phyloP scores from a whole-genome alignment of 305 asterid genomes.

The Striga hermonthica region DNA sequence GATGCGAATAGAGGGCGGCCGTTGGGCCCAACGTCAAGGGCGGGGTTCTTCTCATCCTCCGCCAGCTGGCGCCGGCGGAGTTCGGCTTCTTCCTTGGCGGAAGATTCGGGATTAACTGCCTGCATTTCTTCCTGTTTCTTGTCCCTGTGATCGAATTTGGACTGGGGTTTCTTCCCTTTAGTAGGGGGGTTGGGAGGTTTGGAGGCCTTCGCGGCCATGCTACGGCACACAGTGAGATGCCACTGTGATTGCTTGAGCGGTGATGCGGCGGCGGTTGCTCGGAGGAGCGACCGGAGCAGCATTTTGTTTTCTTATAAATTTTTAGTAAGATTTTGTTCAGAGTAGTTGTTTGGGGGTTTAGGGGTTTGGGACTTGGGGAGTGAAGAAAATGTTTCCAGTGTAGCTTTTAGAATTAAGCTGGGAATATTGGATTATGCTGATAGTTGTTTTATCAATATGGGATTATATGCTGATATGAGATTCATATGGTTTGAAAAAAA shows the following conservation, averaged over 20 bases:
- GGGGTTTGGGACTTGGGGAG: not conserved
- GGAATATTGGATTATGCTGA: too few relatives aligned
- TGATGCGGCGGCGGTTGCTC: constrained; percentile 50
- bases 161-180: constrained; percentile 40
- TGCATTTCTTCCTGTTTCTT: constrained; percentile 39
- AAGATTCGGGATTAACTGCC: constrained; percentile 32
- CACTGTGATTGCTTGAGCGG: constrained; percentile 34
- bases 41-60: constrained; percentile 60
- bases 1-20: constrained; percentile 77
- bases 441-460: too few relatives aligned
- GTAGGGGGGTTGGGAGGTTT: constrained; percentile 34
- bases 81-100: constrained; percentile 43
- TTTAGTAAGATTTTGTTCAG: not conserved
- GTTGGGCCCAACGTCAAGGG: constrained; percentile 73
- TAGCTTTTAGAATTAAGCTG: too few relatives aligned
- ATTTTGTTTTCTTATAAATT: constrained; percentile 26
- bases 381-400: not conserved
- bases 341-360: not conserved
- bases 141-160: constrained; percentile 43
- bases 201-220: constrained; percentile 45
- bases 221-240: constrained; percentile 41
- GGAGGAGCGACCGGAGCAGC: constrained; percentile 70
- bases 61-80: constrained; percentile 65
- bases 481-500: too few relatives aligned
- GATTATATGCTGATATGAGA: too few relatives aligned